Evolutionary conservation across 176 grass and related monocot genomes (phyloP).

Genomic region (Canna indica): DNA sequence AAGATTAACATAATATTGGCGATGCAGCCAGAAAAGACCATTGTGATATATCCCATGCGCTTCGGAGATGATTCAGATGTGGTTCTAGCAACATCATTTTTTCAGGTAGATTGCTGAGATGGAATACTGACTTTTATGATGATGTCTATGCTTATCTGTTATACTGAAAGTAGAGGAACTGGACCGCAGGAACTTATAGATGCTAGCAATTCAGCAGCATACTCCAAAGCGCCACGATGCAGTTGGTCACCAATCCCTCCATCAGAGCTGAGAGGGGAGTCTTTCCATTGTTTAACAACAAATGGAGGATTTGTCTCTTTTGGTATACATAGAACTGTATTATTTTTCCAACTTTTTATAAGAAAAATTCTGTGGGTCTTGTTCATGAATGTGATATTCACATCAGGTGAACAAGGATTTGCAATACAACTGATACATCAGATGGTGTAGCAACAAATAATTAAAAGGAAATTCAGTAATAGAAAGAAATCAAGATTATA

Average conservation of each 20-base stretch:
- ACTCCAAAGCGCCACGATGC: slow-evolving; percentile 41
- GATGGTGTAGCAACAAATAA: not conserved
- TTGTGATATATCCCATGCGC: slow-evolving; percentile 67
- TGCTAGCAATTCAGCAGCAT: slow-evolving; percentile 23
- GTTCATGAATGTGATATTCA: not conserved
- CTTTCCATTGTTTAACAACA: slow-evolving; percentile 57
- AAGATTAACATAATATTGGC: not conserved
- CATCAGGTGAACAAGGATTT: not conserved
- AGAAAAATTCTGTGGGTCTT: not conserved
- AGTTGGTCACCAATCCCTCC: slow-evolving; percentile 90
- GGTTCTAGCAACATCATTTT: slow-evolving; percentile 67
- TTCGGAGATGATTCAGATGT: slow-evolving; percentile 83
- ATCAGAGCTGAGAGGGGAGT: slow-evolving; percentile 58
- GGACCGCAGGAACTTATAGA: slow-evolving; percentile 60
- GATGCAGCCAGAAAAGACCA: slow-evolving; percentile 44
- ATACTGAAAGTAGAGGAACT: slow-evolving; percentile 7
- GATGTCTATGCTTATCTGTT: not conserved
- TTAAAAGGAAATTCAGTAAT: not conserved
- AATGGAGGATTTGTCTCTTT: slow-evolving; percentile 91
- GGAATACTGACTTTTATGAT: not conserved
- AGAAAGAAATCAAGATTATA: not conserved
- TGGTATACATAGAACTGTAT: slow-evolving; percentile 25
- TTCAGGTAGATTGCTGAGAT: slow-evolving; percentile 40
- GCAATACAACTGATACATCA: not conserved
- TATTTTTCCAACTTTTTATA: not conserved